Conservation (phyloP, 768 basidiomycete genomes). For the Hypsizygus marmoreus region DNA sequence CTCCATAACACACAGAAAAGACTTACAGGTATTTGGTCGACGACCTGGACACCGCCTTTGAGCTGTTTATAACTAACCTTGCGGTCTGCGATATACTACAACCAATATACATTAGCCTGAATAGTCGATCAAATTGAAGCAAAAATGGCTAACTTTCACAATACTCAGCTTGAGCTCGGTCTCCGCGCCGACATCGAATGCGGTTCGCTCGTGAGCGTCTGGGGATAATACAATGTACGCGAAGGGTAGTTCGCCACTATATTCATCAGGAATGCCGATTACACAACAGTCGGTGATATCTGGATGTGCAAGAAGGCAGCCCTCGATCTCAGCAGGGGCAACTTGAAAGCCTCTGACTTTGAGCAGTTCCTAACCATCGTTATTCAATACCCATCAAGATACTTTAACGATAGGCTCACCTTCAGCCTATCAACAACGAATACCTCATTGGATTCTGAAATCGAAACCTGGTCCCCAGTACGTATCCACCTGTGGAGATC, state of each 20-base stretch:
- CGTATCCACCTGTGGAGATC: conserved; percentile 53
- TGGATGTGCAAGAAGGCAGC: conserved; percentile 44
- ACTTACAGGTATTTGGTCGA: conserved; percentile 35
- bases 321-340: conserved; percentile 59
- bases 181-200: conserved; percentile 23
- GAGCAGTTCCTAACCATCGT: conserved; percentile 52
- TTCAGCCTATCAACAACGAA: conserved; percentile 64
- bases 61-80: conserved; percentile 55
- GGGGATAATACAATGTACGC: conserved; percentile 60
- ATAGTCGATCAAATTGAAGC: neutral
- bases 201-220: conserved; percentile 34
- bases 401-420: conserved; percentile 27
- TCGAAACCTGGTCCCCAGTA: conserved; percentile 61
- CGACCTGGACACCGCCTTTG: conserved; percentile 40
- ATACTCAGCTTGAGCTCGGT: conserved; percentile 41
- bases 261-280: conserved; percentile 60
- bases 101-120: neutral
- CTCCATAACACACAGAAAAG: too few relatives aligned
- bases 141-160: conserved; percentile 34
- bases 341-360: conserved; percentile 68
- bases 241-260: conserved; percentile 63
- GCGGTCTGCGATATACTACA: conserved; percentile 48
- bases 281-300: conserved; percentile 63
- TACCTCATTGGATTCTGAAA: conserved; percentile 52
- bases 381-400: neutral